Percentiles rank a stretch among this genome's conserved stretches.
Conservation (phyloP, 176 grass and related monocot species). For the Guadua angustifolia region DNA sequence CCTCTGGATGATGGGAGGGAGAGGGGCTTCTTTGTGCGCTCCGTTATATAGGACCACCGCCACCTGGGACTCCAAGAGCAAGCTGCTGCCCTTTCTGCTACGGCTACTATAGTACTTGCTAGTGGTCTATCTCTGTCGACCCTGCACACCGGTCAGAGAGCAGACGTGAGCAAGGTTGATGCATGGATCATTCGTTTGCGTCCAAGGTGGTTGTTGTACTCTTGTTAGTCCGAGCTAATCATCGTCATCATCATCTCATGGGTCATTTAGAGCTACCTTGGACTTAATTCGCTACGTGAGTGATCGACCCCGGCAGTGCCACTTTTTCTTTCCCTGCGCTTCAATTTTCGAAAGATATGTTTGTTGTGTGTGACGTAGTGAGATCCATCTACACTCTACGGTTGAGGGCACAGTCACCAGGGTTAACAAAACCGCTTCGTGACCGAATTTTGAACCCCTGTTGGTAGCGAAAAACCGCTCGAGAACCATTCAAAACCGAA, state of each 20-base stretch:
- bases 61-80: background rate
- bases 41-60: slow-evolving; percentile 32
- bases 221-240: background rate
- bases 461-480: no score
- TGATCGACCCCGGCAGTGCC: background rate
- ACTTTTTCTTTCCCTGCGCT: background rate
- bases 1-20: background rate
- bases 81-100: background rate
- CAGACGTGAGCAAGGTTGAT: background rate
- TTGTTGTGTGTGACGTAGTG: background rate
- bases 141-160: background rate
- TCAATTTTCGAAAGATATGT: background rate
- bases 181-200: no score
- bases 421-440: no score
- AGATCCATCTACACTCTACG: background rate
- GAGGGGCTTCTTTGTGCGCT: background rate
- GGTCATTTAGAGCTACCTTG: background rate
- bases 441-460: no score
- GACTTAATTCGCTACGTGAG: background rate
- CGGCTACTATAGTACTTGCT: background rate
- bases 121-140: no score
- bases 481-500: no score
- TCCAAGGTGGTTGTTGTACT: background rate
- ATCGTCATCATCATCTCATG: background rate
- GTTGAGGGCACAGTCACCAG: background rate